Evolutionary conservation across 2,329 filamentous ascomycete genomes (phyloP).

Genomic region (Penicillium oxalicum): DNA sequence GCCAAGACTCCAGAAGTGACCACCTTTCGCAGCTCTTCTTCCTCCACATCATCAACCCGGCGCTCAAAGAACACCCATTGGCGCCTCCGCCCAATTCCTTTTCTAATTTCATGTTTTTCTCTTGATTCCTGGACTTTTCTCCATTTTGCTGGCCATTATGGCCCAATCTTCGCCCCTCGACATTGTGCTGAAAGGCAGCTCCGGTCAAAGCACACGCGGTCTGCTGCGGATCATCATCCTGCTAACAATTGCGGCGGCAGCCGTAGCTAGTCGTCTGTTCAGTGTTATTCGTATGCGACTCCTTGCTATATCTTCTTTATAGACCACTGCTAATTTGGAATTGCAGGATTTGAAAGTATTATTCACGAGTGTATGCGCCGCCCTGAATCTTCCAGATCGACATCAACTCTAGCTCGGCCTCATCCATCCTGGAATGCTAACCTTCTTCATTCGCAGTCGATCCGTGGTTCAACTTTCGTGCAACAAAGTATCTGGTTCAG

Average conservation of each 20-base stretch:
- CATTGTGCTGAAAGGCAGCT: slow-evolving; percentile 68
- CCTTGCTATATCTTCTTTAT: slow-evolving; percentile 1
- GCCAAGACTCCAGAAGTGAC: slow-evolving; percentile 40
- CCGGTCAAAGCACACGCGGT: slow-evolving; percentile 73
- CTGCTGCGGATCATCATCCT: slow-evolving; percentile 87
- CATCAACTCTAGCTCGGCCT: slow-evolving; percentile 6
- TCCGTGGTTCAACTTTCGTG: slow-evolving; percentile 99
- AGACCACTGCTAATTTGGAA: slow-evolving; percentile 11
- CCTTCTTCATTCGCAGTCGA: slow-evolving; percentile 61
- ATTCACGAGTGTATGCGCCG: slow-evolving; percentile 93
- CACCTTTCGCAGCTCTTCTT: slow-evolving; percentile 37
- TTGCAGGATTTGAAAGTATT: slow-evolving; percentile 87
- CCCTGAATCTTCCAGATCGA: slow-evolving; percentile 1
- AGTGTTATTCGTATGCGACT: slow-evolving; percentile 82
- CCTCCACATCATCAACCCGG: slow-evolving; percentile 15
- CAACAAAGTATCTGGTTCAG: slow-evolving; percentile 93
- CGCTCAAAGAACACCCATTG: slow-evolving; percentile 15
- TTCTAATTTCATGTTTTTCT: slow-evolving; percentile 23
- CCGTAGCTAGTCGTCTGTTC: slow-evolving; percentile 89
- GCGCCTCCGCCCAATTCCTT: slow-evolving; percentile 18
- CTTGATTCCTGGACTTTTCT: slow-evolving; percentile 26
- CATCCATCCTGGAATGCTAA: slow-evolving; percentile 17
- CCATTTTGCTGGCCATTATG: slow-evolving; percentile 39
- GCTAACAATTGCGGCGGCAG: slow-evolving; percentile 80
- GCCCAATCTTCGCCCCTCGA: slow-evolving; percentile 44